Evolutionary conservation across 495 filamentous ascomycete genomes (phyloP).

Genomic region (Penicillium salamii): DNA sequence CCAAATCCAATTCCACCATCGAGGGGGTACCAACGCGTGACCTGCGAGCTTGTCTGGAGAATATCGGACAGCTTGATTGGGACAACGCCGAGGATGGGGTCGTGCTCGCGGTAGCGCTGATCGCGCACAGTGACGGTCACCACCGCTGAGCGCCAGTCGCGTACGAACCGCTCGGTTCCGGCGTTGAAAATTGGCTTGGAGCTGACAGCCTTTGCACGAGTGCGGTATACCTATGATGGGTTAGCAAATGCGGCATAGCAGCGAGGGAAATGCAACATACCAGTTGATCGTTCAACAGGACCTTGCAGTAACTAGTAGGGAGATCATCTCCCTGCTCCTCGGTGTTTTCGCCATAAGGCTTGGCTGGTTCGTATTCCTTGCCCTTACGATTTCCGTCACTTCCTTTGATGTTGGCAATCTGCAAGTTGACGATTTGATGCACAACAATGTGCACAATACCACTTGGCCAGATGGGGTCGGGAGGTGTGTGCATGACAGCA

Average conservation of each 20-base stretch:
- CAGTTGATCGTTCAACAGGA: conserved; percentile 83
- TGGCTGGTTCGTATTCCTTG: conserved; percentile 85
- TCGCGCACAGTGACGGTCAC: conserved; percentile 87
- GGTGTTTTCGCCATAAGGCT: conserved; percentile 75
- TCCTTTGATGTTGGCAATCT: conserved; percentile 73
- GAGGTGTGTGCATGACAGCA: conserved; percentile 83
- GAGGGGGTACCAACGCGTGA: conserved; percentile 65
- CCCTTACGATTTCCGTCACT: conserved; percentile 62
- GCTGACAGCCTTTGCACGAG: conserved; percentile 83
- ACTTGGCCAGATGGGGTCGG: conserved; percentile 90
- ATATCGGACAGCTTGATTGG: conserved; percentile 84
- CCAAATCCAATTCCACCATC: conserved; percentile 77
- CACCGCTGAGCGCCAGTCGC: conserved; percentile 86
- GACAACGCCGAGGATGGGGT: conserved; percentile 89
- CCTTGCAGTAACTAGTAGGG: conserved; percentile 88
- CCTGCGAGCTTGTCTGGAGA: conserved; percentile 79
- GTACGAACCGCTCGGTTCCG: conserved; percentile 89
- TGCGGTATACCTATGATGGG: conserved; percentile 66
- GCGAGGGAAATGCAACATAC: conserved; percentile 31
- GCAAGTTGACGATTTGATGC: conserved; percentile 93
- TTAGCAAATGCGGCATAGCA: background rate
- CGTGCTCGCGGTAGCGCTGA: conserved; percentile 83
- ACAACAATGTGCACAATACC: conserved; percentile 80
- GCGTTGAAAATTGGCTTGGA: conserved; percentile 96
- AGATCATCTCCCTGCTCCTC: conserved; percentile 76